These are phyloP conservation scores for Cymbopogon flexuosus DNA, from an alignment of 202 grass and related monocot species.

Conservation along the genomic window DNA sequence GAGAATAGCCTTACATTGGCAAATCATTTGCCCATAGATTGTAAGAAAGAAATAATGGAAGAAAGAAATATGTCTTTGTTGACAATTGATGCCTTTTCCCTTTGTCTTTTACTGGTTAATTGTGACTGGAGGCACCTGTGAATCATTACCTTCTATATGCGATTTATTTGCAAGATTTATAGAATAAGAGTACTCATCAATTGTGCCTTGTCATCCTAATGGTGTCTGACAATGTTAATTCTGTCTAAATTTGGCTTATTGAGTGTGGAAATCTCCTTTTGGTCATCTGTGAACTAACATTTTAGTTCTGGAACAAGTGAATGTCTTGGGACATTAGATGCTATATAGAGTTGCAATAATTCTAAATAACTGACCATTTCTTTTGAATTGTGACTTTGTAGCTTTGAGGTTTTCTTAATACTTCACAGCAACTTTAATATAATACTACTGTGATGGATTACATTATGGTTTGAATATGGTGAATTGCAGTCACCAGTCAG, in stretches of 20 bases:
- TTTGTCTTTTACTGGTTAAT: conserved; percentile 13
- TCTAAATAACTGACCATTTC: background rate
- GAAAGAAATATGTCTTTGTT: conserved; percentile 40
- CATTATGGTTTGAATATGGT: background rate
- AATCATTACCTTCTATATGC: conserved; percentile 19
- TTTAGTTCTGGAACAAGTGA: conserved; percentile 7
- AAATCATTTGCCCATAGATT: conserved; percentile 42
- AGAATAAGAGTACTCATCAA: background rate
- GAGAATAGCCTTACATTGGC: conserved; percentile 37
- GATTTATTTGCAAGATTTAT: conserved; percentile 4
- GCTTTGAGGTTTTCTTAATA: background rate
- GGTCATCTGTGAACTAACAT: conserved; percentile 9
- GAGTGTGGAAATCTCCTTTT: background rate
- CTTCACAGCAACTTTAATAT: background rate
- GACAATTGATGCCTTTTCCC: background rate
- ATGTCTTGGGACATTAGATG: background rate
- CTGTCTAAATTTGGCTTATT: background rate
- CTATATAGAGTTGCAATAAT: background rate
- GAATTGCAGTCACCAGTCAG: background rate
- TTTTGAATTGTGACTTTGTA: background rate
- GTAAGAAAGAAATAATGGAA: conserved; percentile 47
- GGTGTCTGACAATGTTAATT: background rate
- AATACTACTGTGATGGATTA: background rate
- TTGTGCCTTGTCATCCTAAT: background rate
- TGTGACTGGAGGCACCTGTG: background rate